Conservation (phyloP, 331 rosid species). For the Stylosanthes scabra region DNA sequence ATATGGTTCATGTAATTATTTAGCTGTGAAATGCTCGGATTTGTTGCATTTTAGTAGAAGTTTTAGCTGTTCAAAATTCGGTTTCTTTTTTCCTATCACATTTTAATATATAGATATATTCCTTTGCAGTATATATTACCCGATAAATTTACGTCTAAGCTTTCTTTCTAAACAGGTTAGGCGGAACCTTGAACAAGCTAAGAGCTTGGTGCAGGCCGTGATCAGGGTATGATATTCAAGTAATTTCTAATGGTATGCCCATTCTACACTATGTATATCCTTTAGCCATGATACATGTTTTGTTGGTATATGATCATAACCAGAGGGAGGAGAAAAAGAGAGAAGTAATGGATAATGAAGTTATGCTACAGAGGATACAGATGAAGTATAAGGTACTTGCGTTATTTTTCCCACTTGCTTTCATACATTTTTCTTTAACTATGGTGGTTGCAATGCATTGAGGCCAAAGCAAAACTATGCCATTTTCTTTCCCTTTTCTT, state of each 20-base stretch:
- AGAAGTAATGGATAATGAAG: constrained; percentile 93
- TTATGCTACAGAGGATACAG: constrained; percentile 87
- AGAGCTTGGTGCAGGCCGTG: constrained; percentile 87
- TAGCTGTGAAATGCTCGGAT: constrained; percentile 1
- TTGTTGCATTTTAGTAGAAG: background rate
- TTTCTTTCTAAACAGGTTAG: constrained; percentile 68
- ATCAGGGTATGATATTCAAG: constrained; percentile 72
- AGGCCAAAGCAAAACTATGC: background rate
- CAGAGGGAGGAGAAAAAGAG: constrained; percentile 95
- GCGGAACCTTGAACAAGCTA: constrained; percentile 99
- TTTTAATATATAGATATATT: background rate
- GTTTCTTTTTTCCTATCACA: background rate
- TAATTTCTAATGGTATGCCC: constrained; percentile 28
- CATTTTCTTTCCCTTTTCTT: background rate
- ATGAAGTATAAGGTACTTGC: constrained; percentile 87
- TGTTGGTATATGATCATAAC: constrained; percentile 39
- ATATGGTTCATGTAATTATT: background rate
- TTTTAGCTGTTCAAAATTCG: background rate
- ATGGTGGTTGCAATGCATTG: background rate
- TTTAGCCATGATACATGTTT: constrained; percentile 37
- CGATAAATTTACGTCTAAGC: background rate
- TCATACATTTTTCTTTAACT: no score
- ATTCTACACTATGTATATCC: background rate
- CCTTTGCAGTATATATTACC: constrained; percentile 23
- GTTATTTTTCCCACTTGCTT: background rate